These are phyloP conservation scores for Talaromyces sp. DNA, from an alignment of 2,329 filamentous ascomycete species.

Conservation along the genomic window DNA sequence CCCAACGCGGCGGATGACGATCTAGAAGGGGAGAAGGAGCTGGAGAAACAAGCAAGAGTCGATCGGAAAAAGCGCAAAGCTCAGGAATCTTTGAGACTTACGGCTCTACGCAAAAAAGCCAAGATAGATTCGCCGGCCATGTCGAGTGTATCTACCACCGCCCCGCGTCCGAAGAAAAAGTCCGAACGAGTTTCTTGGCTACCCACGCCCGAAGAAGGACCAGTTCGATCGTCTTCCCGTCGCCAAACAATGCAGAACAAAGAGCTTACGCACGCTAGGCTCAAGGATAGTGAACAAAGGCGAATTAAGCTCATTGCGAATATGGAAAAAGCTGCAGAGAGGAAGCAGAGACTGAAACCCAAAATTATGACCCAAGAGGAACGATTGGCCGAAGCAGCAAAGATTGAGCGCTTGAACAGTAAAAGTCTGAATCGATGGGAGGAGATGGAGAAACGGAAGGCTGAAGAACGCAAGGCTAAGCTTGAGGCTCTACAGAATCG, in stretches of 20 bases:
- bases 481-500: conserved; percentile 85
- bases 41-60: conserved; percentile 72
- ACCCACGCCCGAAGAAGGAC: conserved; percentile 61
- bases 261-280: conserved; percentile 51
- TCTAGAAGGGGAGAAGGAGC: conserved; percentile 80
- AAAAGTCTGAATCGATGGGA: conserved; percentile 94
- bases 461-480: conserved; percentile 77
- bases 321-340: conserved; percentile 61
- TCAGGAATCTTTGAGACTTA: conserved; percentile 65
- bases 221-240: conserved; percentile 61
- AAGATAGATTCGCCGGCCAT: conserved; percentile 62
- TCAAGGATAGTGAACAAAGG: conserved; percentile 51
- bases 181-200: conserved; percentile 70
- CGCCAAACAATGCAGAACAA: conserved; percentile 66
- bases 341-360: conserved; percentile 71
- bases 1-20: conserved; percentile 61
- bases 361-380: conserved; percentile 84
- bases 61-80: conserved; percentile 80
- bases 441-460: conserved; percentile 82
- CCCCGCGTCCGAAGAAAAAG: conserved; percentile 61
- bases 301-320: conserved; percentile 51
- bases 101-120: conserved; percentile 65
- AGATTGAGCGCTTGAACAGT: conserved; percentile 80
- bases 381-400: conserved; percentile 75
- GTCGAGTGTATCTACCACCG: conserved; percentile 24